Percentiles rank a stretch among this genome's conserved stretches.
Evolutionary conservation across 805 yeast genomes (phyloP).

Genomic region (Hermanozyma aechmeae): DNA sequence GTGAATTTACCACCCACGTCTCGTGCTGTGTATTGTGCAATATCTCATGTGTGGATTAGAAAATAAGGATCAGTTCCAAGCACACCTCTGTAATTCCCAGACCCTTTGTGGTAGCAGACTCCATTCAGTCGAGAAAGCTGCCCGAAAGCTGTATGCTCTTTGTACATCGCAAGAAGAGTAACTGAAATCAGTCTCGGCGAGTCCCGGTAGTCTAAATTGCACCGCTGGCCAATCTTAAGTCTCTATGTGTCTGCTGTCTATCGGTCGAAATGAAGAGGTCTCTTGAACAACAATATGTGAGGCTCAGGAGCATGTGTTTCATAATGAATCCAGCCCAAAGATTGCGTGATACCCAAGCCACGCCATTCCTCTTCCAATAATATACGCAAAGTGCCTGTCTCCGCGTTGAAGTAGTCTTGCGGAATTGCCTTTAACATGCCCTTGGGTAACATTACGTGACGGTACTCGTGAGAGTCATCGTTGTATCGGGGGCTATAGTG

Average conservation of each 20-base stretch:
- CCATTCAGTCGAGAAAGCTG: no score
- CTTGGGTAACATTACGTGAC: constrained; percentile 96
- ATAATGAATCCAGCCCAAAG: constrained; percentile 95
- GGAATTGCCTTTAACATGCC: constrained; percentile 93
- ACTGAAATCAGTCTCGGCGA: no score
- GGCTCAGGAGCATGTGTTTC: constrained; percentile 99
- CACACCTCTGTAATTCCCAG: no score
- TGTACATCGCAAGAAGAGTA: no score
- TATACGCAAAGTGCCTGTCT: constrained; percentile 88
- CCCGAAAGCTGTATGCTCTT: no score
- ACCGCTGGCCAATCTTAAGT: no score
- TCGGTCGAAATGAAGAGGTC: constrained; percentile 50
- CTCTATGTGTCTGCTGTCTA: constrained; percentile 7
- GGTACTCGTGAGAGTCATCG: constrained; percentile 85
- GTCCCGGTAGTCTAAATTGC: no score
- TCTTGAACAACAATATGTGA: constrained; percentile 76
- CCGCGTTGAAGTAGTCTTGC: constrained; percentile 84
- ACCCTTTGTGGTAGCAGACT: no score
- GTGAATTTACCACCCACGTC: no score
- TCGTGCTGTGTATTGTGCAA: no score
- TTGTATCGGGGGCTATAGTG: constrained; percentile 91
- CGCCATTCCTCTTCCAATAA: constrained; percentile 97
- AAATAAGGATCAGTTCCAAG: no score
- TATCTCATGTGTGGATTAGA: no score
- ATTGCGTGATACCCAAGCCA: constrained; percentile 94